These are phyloP conservation scores for Neohortaea acidophila DNA, from an alignment of 495 filamentous ascomycete species.

Conservation along the genomic window DNA sequence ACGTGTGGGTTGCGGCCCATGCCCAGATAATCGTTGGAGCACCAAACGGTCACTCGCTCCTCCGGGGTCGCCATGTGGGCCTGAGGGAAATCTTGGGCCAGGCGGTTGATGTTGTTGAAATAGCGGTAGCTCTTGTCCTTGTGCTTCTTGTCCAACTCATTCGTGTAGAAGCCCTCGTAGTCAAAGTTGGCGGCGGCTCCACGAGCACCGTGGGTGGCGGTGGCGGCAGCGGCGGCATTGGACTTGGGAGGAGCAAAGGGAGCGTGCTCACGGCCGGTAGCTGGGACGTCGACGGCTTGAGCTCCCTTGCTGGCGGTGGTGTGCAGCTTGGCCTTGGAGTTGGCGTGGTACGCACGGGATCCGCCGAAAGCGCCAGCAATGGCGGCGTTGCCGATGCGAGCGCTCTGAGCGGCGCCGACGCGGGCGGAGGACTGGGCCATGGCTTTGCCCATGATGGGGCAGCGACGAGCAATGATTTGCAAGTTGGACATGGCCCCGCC, in stretches of 20 bases:
- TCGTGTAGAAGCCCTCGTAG: slow-evolving; percentile 78
- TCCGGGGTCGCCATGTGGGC: slow-evolving; percentile 77
- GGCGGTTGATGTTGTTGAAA: slow-evolving; percentile 99
- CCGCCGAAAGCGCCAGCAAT: slow-evolving; percentile 29
- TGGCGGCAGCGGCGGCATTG: not conserved
- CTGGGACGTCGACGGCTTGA: slow-evolving; percentile 46
- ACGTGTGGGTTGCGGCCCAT: slow-evolving; percentile 90
- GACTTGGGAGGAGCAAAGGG: slow-evolving; percentile 6
- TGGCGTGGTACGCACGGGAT: slow-evolving; percentile 33
- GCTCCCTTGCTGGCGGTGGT: slow-evolving; percentile 61
- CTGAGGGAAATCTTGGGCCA: slow-evolving; percentile 89
- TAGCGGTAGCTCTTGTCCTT: slow-evolving; percentile 99
- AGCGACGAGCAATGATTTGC: slow-evolving; percentile 83
- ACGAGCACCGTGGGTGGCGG: slow-evolving; percentile 33
- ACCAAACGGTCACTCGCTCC: slow-evolving; percentile 95
- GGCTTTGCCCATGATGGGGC: slow-evolving; percentile 97
- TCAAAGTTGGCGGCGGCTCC: slow-evolving; percentile 58
- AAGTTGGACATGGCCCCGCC: slow-evolving; percentile 94
- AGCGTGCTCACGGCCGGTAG: slow-evolving; percentile 40
- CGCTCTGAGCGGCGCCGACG: slow-evolving; percentile 33
- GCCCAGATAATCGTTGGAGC: slow-evolving; percentile 95
- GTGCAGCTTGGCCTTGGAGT: slow-evolving; percentile 56
- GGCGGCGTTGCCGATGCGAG: slow-evolving; percentile 36
- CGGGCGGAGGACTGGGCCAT: slow-evolving; percentile 73
- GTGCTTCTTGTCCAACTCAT: slow-evolving; percentile 93